These are phyloP conservation scores for Mortierella antarctica DNA, from an alignment of 192 early-diverging fungal genomes.

Conservation along the genomic window DNA sequence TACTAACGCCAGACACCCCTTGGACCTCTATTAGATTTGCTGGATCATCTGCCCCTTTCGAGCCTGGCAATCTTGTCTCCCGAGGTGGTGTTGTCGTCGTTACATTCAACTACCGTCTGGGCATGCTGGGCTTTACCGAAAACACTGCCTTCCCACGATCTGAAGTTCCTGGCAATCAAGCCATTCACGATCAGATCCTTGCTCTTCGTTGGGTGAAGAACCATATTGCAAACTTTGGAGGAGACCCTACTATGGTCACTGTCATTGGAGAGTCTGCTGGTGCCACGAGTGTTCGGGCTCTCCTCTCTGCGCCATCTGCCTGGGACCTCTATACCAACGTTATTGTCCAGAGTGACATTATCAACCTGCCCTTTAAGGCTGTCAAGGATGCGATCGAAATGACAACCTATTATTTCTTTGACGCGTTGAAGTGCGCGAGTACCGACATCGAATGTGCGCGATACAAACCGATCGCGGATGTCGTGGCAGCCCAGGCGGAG, in stretches of 20 bases:
- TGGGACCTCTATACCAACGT: conserved; percentile 52
- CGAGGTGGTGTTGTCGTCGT: conserved; percentile 52
- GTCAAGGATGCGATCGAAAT: conserved; percentile 11
- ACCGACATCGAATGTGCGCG: conserved; percentile 25
- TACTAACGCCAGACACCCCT: no score
- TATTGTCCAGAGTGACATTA: conserved; percentile 47
- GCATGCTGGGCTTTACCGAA: conserved; percentile 60
- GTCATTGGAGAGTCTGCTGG: conserved; percentile 67
- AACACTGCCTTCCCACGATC: conserved; percentile 19
- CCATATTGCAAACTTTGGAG: conserved; percentile 68
- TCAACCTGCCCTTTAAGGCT: conserved; percentile 32
- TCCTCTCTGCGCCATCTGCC: conserved; percentile 53
- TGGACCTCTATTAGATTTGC: neutral
- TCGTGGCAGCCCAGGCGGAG: conserved; percentile 28
- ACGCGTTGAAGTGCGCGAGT: conserved; percentile 6
- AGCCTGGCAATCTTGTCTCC: conserved; percentile 43
- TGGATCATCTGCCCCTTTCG: conserved; percentile 10
- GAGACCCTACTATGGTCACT: conserved; percentile 62
- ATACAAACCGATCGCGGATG: conserved; percentile 2
- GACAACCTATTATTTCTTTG: conserved; percentile 15
- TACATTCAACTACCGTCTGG: conserved; percentile 69
- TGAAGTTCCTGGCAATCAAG: conserved; percentile 28
- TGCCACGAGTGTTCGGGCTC: conserved; percentile 49
- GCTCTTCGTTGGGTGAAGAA: conserved; percentile 68
- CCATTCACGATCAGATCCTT: conserved; percentile 62